A percentile compares a stretch with the other conserved stretches of the same genome.
These are phyloP conservation scores for Larix kaempferi DNA, from an alignment of 75 land plant genomes.

Conservation along the genomic window DNA sequence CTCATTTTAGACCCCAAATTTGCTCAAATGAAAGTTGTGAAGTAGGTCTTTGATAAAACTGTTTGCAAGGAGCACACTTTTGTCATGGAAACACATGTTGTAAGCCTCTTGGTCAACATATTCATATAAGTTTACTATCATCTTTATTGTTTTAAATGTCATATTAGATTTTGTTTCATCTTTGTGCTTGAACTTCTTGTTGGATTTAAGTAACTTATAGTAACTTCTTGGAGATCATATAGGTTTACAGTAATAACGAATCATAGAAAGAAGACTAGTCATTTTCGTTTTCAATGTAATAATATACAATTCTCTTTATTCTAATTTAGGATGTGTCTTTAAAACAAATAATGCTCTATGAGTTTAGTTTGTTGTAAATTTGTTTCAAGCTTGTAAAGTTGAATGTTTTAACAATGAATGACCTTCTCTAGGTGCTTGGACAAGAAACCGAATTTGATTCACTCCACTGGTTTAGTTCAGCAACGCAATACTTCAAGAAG, in stretches of 20 bases:
- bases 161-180: no score
- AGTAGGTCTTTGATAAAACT: no score
- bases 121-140: no score
- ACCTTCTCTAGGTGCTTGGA: constrained; percentile 22
- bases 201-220: not conserved
- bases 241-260: not conserved
- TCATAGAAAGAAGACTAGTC: not conserved
- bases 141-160: no score
- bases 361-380: not conserved
- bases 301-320: no score
- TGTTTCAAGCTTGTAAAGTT: not conserved
- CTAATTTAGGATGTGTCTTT: no score
- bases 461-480: constrained; percentile 33
- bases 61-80: no score
- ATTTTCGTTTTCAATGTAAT: not conserved
- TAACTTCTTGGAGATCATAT: not conserved
- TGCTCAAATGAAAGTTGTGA: no score
- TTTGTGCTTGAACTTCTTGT: no score
- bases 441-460: constrained; percentile 40
- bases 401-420: not conserved
- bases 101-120: no score
- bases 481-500: constrained; percentile 20
- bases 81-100: no score
- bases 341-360: not conserved
- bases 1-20: no score